Evolutionary conservation across 2,329 filamentous ascomycete genomes (phyloP), one percentile per base, ranked within the genome.

Genomic region (Thelonectria rubi): DNA sequence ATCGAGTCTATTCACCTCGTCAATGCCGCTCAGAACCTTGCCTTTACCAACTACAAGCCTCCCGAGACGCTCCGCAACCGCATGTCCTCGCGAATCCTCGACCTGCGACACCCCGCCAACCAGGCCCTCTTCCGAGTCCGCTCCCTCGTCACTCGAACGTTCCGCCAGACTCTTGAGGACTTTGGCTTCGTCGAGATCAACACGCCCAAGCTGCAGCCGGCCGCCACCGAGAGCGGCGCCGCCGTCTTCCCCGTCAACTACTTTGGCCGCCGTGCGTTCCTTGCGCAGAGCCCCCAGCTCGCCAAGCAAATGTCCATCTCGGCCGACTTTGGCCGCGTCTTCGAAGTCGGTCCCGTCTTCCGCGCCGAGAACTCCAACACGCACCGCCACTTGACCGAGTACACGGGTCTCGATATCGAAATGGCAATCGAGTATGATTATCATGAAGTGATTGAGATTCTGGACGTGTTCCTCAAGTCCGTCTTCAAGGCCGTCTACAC

Each of bases 361-460:
- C 88, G 94, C 68, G 94, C 94, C 1, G 94, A 97, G 75, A 96
- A 97, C 80, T 96, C 92, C 73, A 97, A 97, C 77, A 97, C 94
- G 0, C 94, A 97, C 73, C 89, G 94, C 39, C 94, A 97, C 75
- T 82, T 97, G 82, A 97, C 94, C 0, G 94, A 97, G 76, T 97
- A 96, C 75, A 97, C 93, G 5, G 94, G 94, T 57, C 82, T 97
- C 30, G 94, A 97, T 83, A 77, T 97, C 17, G 94, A 97, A 74
- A 97, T 97, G 94, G 86, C 89, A 3, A 92, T 97, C 65, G 90
- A 93, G 51, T 88, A 91, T 69, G 90, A 96, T 76, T 97, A 97
- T 75, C 90, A 97, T 72, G 94, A 97, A 77, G 91, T 94, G 52
- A 85, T 97, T 32, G 82, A 88, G 39, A 83, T 91, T 10, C 86